A percentile compares a stretch with the other conserved stretches of the same genome.
These are phyloP conservation scores for Ustilago sp. DNA, from an alignment of 1,284 basidiomycete species.

Conservation along the genomic window DNA sequence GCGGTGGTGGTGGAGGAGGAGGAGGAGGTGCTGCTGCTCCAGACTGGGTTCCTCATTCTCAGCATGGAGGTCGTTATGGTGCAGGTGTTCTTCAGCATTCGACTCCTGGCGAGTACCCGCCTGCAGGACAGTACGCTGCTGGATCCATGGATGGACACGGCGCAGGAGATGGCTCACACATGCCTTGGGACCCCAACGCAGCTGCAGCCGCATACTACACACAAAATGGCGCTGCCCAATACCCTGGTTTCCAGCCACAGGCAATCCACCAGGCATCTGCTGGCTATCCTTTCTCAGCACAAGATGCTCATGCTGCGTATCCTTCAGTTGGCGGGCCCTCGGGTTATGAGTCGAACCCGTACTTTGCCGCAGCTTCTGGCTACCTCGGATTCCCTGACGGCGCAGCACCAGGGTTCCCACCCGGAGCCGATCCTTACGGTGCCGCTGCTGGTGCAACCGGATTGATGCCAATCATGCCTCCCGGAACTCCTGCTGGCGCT, in stretches of 20 bases:
- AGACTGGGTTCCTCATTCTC: conserved; percentile 23
- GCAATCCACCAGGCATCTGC: conserved; percentile 33
- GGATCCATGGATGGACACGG: conserved; percentile 32
- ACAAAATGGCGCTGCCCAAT: conserved; percentile 10
- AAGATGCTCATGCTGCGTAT: conserved; percentile 11
- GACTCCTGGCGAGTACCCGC: conserved; percentile 40
- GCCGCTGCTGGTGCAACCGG: conserved; percentile 15
- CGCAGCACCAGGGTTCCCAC: conserved; percentile 43
- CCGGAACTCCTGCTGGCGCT: conserved; percentile 22
- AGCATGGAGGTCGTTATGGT: conserved; percentile 27
- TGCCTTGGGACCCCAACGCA: conserved; percentile 38
- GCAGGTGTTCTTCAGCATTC: conserved; percentile 42
- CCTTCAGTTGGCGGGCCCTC: conserved; percentile 19
- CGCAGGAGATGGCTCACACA: conserved; percentile 15
- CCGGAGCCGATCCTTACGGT: conserved; percentile 36
- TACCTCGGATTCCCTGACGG: conserved; percentile 55
- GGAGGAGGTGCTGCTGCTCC: conserved; percentile 6
- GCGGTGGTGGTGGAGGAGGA: not conserved
- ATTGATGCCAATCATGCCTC: conserved; percentile 36
- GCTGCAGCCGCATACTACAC: conserved; percentile 32
- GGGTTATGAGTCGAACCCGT: conserved; percentile 48
- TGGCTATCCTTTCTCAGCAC: conserved; percentile 35
- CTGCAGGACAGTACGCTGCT: conserved; percentile 14
- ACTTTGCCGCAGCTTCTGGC: conserved; percentile 58
- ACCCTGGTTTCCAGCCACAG: conserved; percentile 40